Conservation (phyloP, 2,329 filamentous ascomycete genomes). For the Beauveria sp. region DNA sequence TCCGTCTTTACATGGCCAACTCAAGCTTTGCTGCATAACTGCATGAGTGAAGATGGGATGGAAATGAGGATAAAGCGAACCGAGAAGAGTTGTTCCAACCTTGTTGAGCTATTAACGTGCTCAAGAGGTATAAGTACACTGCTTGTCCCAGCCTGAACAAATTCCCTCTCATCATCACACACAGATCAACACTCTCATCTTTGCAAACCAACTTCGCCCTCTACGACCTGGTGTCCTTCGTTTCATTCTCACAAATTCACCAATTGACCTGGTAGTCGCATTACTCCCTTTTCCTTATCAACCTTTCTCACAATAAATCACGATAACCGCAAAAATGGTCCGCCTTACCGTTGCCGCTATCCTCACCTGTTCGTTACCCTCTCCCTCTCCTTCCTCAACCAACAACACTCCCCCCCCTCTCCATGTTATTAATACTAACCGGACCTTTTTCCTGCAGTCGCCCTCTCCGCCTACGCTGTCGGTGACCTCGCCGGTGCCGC, state of each 20-base stretch:
- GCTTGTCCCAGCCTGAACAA: not conserved
- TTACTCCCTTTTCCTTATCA: not conserved
- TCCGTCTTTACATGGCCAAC: too few relatives aligned
- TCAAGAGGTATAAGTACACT: not conserved
- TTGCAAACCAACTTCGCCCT: not conserved
- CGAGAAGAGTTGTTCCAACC: not conserved
- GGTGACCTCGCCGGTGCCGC: conserved; percentile 17
- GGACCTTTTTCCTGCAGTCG: not conserved
- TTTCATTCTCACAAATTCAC: not conserved
- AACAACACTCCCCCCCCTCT: too few relatives aligned
- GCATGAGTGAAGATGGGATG: not conserved
- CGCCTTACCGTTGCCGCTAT: conserved; percentile 19
- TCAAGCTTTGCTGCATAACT: not conserved
- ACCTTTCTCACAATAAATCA: not conserved
- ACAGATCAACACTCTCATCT: not conserved
- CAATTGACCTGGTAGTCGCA: conserved; percentile 5
- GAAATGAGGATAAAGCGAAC: not conserved
- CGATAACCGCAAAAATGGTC: conserved; percentile 25
- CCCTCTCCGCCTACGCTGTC: conserved; percentile 13
- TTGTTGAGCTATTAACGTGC: not conserved
- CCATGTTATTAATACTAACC: not conserved
- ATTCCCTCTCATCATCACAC: not conserved
- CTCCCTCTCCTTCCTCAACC: too few relatives aligned
- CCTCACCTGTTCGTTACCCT: conserved; percentile 18
- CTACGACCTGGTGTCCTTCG: conserved; percentile 6